Evolutionary conservation across 1,284 basidiomycete species (phyloP), one percentile per base, ranked within the genome.

Genomic region (Cutaneotrichosporon sp.): DNA sequence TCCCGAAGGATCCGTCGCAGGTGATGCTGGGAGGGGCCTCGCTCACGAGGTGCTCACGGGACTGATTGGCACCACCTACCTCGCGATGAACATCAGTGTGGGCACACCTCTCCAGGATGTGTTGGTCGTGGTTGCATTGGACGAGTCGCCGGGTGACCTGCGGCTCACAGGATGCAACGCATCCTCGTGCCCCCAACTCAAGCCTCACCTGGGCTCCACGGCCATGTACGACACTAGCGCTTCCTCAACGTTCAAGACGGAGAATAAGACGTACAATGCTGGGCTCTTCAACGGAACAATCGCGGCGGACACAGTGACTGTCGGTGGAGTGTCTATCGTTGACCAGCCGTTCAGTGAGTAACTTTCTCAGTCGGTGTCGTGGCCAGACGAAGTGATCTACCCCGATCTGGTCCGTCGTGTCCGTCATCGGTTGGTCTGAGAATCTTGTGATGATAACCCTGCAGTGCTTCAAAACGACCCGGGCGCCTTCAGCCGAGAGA

Each of bases 321-420:
- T 44, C 11, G 42, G 42, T 19, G 27, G 10, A 6, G 27, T 44
- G 16, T 19, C 42, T 4, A 20, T 44, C 19, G 29, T 14, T 11
- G 27, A 44, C 27, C 42, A 44, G 42, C 42, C 42, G 27, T 44
- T 44, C 42, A 20, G 42, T 32, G n/a, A 11, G 29, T 31, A 31
- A n/a, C n/a, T n/a, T n/a, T n/a, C n/a, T n/a, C n/a, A n/a, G n/a
- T n/a, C n/a, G n/a, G n/a, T n/a, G n/a, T n/a, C n/a, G n/a, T n/a
- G n/a, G n/a, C n/a, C n/a, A n/a, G n/a, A n/a, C n/a, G n/a, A n/a
- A n/a, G n/a, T n/a, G n/a, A n/a, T n/a, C n/a, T n/a, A n/a, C n/a
- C n/a, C n/a, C n/a, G n/a, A n/a, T n/a, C n/a, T n/a, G n/a, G n/a
- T n/a, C n/a, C n/a, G n/a, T n/a, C n/a, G n/a, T n/a, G n/a, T n/a